Base-by-base conservation (phyloP, 31 red algal genomes). In the Bonnemaisonia californica region DNA sequence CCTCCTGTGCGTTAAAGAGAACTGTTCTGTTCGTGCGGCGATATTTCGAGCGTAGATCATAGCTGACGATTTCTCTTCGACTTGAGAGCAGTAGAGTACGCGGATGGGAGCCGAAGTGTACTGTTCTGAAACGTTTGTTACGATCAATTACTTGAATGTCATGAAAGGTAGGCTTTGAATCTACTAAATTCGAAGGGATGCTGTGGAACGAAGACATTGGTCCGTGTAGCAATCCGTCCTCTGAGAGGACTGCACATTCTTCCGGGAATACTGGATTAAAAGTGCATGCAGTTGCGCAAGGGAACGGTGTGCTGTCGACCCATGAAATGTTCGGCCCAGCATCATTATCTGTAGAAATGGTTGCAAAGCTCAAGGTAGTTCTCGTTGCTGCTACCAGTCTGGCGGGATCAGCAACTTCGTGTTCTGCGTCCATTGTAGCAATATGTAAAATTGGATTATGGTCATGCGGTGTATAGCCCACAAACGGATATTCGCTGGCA, bases 51-150 rank as follows among this genome's bases (percentile, higher is more conserved):
- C 82, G 55, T 11, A 63, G 27, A 60, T 86, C 82, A 56, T 59
- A 28, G 8, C 41, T 40, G 23, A 33, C 23, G 56, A 86, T 55
- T 33, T 62, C 41, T 12, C 57, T 47, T 3, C 59, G 69, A 32
- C 42, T 86, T 1, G 82, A 34, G 23, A 86, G 42, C 18, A 86
- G 70, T 2, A 86, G 68, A 57, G 82, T 71, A 26, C 82, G 71
- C 18, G 82, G 82, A 68, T 86, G 82, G 21, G 39, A 13, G 7
- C 82, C 82, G 36, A 67, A 86, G 41, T 34, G 45, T 21, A 86
- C 29, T 29, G 56, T 68, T 37, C 36, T 73, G 29, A 71, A 76
- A 21, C 45, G 38, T 1, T 30, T 18, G 18, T 64, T 34, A 3
- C 42, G 9, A 67, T 33, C 33, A 39, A 68, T 13, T 57, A 32